These are phyloP conservation scores for Nicotiana knightiana DNA, from an alignment of 257 asterid species.

Conservation along the genomic window DNA sequence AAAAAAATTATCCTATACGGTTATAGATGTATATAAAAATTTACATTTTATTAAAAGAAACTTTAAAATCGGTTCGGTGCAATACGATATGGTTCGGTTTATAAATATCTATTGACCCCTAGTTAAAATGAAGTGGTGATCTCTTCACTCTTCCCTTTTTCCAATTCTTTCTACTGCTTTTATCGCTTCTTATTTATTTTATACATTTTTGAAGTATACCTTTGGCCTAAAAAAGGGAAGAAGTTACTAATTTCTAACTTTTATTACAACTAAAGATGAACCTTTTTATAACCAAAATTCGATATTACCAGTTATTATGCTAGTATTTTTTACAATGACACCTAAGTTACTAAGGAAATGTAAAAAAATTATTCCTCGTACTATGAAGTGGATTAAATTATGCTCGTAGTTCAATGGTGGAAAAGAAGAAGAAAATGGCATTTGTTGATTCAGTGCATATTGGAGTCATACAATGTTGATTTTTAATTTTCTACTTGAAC, in stretches of 20 bases:
- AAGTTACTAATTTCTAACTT: background rate
- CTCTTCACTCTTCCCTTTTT: background rate
- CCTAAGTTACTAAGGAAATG: background rate
- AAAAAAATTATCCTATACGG: too few relatives aligned
- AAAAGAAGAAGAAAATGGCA: background rate
- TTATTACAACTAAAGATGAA: too few relatives aligned
- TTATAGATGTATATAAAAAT: too few relatives aligned
- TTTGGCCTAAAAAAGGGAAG: background rate
- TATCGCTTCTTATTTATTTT: too few relatives aligned
- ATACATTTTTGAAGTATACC: background rate
- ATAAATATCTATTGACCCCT: too few relatives aligned
- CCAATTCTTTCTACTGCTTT: background rate
- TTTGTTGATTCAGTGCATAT: background rate
- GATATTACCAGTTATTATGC: background rate
- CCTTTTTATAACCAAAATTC: too few relatives aligned
- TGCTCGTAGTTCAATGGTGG: background rate
- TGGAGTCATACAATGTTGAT: background rate
- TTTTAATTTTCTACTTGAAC: background rate
- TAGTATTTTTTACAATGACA: background rate
- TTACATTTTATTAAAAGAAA: too few relatives aligned
- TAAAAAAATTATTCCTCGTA: background rate
- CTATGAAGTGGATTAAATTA: background rate
- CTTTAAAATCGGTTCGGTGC: too few relatives aligned
- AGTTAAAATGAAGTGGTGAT: background rate
- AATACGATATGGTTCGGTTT: too few relatives aligned